These are phyloP conservation scores for Nothopassalora personata DNA, from an alignment of 2,329 filamentous ascomycete genomes.

Conservation along the genomic window DNA sequence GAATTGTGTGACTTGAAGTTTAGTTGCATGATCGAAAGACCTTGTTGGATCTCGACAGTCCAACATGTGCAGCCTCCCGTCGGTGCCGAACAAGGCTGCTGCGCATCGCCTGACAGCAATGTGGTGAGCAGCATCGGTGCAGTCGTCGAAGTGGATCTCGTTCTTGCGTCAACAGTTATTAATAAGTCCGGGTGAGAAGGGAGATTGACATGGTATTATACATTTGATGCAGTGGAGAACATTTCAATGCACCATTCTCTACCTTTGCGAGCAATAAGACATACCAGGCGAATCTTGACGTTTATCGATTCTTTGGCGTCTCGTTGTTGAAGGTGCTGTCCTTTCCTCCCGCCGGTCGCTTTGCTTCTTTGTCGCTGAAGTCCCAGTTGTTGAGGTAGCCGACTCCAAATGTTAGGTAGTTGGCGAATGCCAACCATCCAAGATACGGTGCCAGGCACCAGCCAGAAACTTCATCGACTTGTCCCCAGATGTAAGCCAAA, in stretches of 20 bases:
- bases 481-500: constrained; percentile 68
- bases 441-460: constrained; percentile 77
- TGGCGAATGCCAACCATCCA: constrained; percentile 80
- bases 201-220: background rate
- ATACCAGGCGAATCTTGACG: background rate
- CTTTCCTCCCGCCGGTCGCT: constrained; percentile 1
- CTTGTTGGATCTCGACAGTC: background rate
- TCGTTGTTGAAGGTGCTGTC: constrained; percentile 5
- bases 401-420: constrained; percentile 58
- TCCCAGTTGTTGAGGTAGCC: constrained; percentile 41
- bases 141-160: no score
- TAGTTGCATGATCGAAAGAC: background rate
- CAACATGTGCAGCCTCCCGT: background rate
- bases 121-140: no score
- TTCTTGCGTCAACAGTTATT: no score
- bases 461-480: constrained; percentile 66
- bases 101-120: background rate
- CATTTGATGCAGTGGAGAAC: background rate
- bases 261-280: background rate
- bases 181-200: background rate
- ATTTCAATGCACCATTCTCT: background rate
- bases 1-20: no score
- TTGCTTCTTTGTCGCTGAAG: constrained; percentile 23
- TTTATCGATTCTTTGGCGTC: constrained; percentile 2
- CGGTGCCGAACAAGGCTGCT: background rate